phyloP scores from a whole-genome alignment of 2,329 filamentous ascomycete species.

The Verticillium nubilum region DNA sequence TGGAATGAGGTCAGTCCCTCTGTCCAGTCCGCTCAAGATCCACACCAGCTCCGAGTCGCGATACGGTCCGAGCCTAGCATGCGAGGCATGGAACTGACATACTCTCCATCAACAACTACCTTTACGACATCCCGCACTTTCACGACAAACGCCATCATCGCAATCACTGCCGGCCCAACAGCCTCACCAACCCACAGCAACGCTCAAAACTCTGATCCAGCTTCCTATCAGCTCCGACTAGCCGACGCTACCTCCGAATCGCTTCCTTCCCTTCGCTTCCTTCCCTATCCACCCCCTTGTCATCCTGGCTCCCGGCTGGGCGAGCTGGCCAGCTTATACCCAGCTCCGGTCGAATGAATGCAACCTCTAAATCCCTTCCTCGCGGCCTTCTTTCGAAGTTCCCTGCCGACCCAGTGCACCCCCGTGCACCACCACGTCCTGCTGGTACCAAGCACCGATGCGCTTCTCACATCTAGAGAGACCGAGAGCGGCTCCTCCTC shows the following conservation, averaged over 20 bases:
- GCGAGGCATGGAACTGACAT: neutral
- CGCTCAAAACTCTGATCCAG: neutral
- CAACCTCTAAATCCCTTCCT: slow-evolving; percentile 98
- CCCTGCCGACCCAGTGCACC: slow-evolving; percentile 83
- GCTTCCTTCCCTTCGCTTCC: neutral
- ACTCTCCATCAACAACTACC: neutral
- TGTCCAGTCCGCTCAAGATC: neutral
- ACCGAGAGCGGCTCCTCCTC: slow-evolving; percentile 73
- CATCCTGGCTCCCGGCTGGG: neutral
- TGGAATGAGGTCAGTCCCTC: neutral
- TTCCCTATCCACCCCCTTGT: neutral
- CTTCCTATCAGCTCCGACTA: neutral
- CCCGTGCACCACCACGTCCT: slow-evolving; percentile 90
- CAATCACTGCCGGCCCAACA: neutral
- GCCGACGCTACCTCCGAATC: neutral
- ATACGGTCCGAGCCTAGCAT: neutral
- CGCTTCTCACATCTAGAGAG: slow-evolving; percentile 82
- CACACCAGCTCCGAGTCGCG: neutral
- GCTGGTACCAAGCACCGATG: slow-evolving; percentile 88
- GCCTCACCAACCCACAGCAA: neutral
- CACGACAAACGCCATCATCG: neutral
- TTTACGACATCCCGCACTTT: neutral
- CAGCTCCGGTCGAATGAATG: slow-evolving; percentile 46
- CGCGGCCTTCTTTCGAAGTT: slow-evolving; percentile 97
- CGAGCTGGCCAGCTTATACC: slow-evolving; percentile 11